These are phyloP conservation scores for Cryptosporidium sp. DNA, from an alignment of 169 alveolate genomes.

Conservation along the genomic window DNA sequence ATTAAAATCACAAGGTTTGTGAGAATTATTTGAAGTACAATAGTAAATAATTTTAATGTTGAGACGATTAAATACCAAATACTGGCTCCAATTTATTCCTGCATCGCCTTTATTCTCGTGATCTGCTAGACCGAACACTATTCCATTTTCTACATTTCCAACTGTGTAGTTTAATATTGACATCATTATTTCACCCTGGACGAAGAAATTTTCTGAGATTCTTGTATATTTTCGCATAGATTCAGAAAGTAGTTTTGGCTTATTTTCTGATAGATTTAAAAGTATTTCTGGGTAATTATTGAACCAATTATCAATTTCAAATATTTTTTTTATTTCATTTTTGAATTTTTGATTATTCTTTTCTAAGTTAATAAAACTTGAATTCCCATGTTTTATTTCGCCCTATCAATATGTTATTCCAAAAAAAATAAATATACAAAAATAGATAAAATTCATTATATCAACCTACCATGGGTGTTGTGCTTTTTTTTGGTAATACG, in stretches of 20 bases:
- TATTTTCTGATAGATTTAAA: slow-evolving; percentile 19
- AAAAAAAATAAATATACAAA: background rate
- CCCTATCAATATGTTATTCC: slow-evolving; percentile 8
- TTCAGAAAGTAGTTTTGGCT: slow-evolving; percentile 42
- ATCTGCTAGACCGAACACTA: slow-evolving; percentile 76
- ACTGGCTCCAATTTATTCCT: slow-evolving; percentile 74
- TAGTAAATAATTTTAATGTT: slow-evolving; percentile 47
- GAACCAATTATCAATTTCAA: slow-evolving; percentile 53
- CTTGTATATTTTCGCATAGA: slow-evolving; percentile 40
- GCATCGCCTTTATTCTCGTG: slow-evolving; percentile 78
- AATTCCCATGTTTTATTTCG: background rate
- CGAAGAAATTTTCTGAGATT: slow-evolving; percentile 17
- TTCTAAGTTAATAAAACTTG: slow-evolving; percentile 11
- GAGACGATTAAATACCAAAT: slow-evolving; percentile 6
- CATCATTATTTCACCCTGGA: slow-evolving; percentile 37
- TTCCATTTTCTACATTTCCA: slow-evolving; percentile 21
- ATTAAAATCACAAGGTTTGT: slow-evolving; percentile 41
- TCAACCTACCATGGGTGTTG: slow-evolving; percentile 54
- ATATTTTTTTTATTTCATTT: slow-evolving; percentile 14
- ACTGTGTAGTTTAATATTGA: slow-evolving; percentile 21
- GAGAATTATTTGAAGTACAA: slow-evolving; percentile 56
- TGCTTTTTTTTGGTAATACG: slow-evolving; percentile 10
- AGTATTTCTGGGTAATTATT: slow-evolving; percentile 27
- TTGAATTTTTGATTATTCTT: background rate
- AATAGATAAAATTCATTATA: background rate